Evolutionary conservation across 495 filamentous ascomycete genomes (phyloP), one percentile per base, ranked within the genome.

Genomic region (Peziza echinospora): DNA sequence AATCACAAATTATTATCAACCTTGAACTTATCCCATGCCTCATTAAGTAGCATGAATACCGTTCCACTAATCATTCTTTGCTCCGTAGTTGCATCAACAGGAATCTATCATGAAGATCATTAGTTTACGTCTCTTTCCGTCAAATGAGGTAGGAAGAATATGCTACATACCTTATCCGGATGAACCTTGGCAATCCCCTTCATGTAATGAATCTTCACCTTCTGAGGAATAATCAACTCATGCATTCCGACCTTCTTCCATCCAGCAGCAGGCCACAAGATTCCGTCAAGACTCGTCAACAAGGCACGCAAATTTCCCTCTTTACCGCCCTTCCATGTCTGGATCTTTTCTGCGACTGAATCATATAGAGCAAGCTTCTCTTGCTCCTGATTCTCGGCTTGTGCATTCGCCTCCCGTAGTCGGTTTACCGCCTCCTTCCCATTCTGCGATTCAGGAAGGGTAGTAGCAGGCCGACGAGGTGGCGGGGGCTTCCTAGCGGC

Each of bases 1-100:
- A n/a, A n/a, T n/a, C n/a, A 37, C 19, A 37, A 37, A 37, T 37
- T 37, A 62, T 96, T 94, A 57, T 97, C 86, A 48, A 68, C 67
- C 64, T 87, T 89, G 65, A 97, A 97, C 62, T 85, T 92, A 59
- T 97, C 89, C 89, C 89, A 97, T 5, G 85, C 84, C 63, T 96
- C 91, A 58, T 97, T 97, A 60, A 97, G 66, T 13, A 84, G 80
- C 51, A 77, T 80, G 55, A 97, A 97, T 16, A 97, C 89, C 5
- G 78, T 75, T 6, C 75, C 82, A 44, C 84, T 82, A 60, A 96
- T 82, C 79, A 97, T 92, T 39, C 71, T 74, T 49, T 93, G 82
- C 63, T 96, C 91, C 1, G 86, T 96, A n/a, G 75, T 86, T 24
- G 89, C 85, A 49, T 77, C 73, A 56, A 79, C 81, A 11, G 85